Conservation (phyloP, 2,329 filamentous ascomycete species). For the Monilinia laxa region DNA sequence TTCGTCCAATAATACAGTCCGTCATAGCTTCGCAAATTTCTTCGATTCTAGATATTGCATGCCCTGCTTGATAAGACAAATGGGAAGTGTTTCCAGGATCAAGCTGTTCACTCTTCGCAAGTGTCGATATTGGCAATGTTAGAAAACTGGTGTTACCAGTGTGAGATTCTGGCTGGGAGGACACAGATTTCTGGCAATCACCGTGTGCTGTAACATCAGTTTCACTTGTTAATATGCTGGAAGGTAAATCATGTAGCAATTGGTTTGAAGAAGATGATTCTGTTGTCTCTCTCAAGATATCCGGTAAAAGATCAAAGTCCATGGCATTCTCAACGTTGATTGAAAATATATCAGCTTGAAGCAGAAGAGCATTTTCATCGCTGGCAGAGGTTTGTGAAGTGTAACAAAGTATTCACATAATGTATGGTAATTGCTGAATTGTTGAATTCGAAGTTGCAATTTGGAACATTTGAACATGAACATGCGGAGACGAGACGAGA, state of each 20-base stretch:
- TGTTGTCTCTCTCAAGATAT: conserved; percentile 19
- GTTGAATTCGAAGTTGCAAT: background rate
- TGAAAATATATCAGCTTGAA: background rate
- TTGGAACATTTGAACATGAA: background rate
- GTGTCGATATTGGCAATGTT: background rate
- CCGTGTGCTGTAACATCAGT: background rate
- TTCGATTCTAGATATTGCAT: conserved; percentile 55
- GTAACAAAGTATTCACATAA: background rate
- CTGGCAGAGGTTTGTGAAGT: background rate
- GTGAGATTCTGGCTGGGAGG: background rate
- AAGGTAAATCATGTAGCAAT: conserved; percentile 33
- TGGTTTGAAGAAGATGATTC: background rate
- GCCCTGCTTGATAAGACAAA: conserved; percentile 32
- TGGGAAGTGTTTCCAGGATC: background rate
- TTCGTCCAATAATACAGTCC: conserved; percentile 48
- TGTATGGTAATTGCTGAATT: background rate
- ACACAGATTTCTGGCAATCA: background rate
- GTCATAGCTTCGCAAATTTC: conserved; percentile 52
- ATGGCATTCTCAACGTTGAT: conserved; percentile 21
- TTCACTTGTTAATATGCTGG: conserved; percentile 14
- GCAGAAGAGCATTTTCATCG: background rate
- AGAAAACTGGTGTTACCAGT: background rate
- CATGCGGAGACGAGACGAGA: background rate
- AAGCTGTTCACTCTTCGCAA: background rate
- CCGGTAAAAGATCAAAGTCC: conserved; percentile 29